Evolutionary conservation across 306 rosid species (phyloP).

Genomic region (Rosa lucieae): DNA sequence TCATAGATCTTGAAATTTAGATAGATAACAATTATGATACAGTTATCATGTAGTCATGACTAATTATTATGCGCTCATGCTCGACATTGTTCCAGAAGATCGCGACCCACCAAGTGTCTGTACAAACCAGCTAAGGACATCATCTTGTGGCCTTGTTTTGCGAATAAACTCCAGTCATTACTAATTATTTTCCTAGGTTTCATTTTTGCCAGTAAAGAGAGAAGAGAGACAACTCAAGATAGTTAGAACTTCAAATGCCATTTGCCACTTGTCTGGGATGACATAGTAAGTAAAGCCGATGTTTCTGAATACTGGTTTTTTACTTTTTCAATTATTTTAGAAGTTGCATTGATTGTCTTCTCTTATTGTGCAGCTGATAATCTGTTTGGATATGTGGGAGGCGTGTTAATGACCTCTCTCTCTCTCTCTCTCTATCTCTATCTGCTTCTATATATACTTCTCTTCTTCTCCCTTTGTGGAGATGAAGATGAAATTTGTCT

Average conservation of each 20-base stretch:
- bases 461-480: background rate
- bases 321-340: constrained; percentile 1
- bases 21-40: too few species aligned
- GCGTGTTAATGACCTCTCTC: constrained; percentile 40
- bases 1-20: too few species aligned
- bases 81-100: too few species aligned
- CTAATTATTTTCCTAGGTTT: too few species aligned
- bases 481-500: background rate
- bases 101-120: too few species aligned
- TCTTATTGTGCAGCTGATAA: constrained; percentile 71
- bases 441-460: background rate
- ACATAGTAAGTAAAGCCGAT: constrained; percentile 46
- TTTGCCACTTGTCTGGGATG: constrained; percentile 76
- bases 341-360: constrained; percentile 2
- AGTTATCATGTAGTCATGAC: too few species aligned
- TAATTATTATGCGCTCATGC: too few species aligned
- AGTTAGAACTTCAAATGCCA: constrained; percentile 62
- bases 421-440: constrained; percentile 13
- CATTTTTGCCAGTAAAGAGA: too few species aligned
- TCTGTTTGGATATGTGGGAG: constrained; percentile 97
- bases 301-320: constrained; percentile 14
- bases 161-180: too few species aligned
- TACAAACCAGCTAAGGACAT: too few species aligned
- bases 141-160: too few species aligned
- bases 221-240: too few species aligned